Evolutionary conservation across 306 rosid genomes (phyloP).

Genomic region (Crotalaria pallida): DNA sequence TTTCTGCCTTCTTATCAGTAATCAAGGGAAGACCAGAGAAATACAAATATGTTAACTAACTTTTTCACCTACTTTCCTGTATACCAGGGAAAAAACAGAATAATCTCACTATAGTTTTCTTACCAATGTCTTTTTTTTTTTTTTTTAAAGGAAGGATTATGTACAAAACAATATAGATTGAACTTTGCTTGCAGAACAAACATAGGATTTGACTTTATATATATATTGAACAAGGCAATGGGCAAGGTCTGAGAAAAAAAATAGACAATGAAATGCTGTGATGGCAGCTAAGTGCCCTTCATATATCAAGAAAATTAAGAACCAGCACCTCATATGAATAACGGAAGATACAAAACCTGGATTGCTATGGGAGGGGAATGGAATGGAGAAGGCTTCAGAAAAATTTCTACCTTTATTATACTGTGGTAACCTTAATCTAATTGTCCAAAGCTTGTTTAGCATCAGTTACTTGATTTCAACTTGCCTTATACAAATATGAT

Average conservation of each 20-base stretch:
- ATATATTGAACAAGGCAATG: too few species aligned
- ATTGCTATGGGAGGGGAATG: background rate
- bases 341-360: background rate
- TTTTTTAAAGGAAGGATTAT: background rate
- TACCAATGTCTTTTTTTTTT: too few species aligned
- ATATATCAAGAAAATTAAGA: constrained; percentile 16
- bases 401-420: constrained; percentile 16
- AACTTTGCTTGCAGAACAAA: background rate
- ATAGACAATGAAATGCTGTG: background rate
- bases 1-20: background rate
- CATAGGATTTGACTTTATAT: background rate
- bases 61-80: background rate
- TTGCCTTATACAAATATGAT: background rate
- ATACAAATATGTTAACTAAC: background rate
- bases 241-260: background rate
- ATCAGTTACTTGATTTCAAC: constrained; percentile 21
- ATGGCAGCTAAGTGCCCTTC: background rate
- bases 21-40: background rate
- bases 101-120: background rate
- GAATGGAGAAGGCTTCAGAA: constrained; percentile 15
- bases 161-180: background rate
- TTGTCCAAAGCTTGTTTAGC: constrained; percentile 12
- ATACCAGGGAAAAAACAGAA: background rate
- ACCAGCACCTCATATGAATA: background rate
- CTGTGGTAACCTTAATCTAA: constrained; percentile 9